phyloP scores from a whole-genome alignment of 176 grass and related monocot species.

The Chloris gayana region DNA sequence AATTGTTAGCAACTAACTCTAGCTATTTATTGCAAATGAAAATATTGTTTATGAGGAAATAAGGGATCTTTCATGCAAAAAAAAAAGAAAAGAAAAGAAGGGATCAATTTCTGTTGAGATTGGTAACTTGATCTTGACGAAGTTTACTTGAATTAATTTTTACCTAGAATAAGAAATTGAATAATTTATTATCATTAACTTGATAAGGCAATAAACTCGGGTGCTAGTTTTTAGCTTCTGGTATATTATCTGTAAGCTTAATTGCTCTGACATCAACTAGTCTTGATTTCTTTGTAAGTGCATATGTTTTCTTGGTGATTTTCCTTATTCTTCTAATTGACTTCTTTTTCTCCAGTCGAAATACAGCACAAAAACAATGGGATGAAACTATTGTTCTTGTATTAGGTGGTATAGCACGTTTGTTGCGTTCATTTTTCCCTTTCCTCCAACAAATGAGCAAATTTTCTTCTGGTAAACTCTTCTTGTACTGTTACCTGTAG shows the following conservation, averaged over 20 bases:
- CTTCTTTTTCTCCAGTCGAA: conserved; percentile 64
- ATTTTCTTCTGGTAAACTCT: conserved; percentile 77
- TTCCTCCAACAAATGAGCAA: conserved; percentile 84
- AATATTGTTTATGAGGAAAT: not conserved
- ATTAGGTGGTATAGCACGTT: conserved; percentile 80
- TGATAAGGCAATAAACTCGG: conserved; percentile 13
- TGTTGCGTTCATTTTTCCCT: conserved; percentile 91
- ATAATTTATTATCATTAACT: not conserved
- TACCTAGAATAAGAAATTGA: conserved; percentile 14
- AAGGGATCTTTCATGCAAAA: too few relatives aligned
- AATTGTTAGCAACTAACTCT: conserved; percentile 1
- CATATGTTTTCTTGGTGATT: conserved; percentile 7
- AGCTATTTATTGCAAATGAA: conserved; percentile 17
- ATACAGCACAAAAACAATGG: conserved; percentile 98
- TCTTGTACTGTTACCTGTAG: conserved; percentile 20
- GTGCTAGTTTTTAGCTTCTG: conserved; percentile 2
- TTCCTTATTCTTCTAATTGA: conserved; percentile 30
- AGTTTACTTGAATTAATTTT: not conserved
- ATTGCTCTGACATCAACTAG: not conserved
- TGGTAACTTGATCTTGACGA: not conserved
- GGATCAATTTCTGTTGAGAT: not conserved
- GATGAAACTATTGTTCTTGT: conserved; percentile 98
- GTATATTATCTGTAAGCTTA: not conserved
- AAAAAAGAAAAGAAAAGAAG: too few relatives aligned
- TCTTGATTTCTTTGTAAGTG: conserved; percentile 16